Evolutionary conservation across 129 eudicot species (phyloP).

Genomic region (Escallonia herrerae): DNA sequence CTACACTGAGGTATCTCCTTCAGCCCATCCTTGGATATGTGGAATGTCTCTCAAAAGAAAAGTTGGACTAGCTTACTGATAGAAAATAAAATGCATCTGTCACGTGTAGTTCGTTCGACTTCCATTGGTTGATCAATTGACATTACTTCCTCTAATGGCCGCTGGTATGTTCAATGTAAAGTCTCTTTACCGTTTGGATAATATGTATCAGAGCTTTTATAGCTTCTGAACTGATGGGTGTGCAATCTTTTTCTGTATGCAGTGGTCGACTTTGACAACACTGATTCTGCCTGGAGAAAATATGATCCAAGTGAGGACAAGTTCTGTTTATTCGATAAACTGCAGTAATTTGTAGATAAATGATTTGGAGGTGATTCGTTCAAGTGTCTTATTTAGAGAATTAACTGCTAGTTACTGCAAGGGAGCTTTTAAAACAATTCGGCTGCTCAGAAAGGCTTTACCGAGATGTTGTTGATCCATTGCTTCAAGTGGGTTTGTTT

Average conservation of each 20-base stretch:
- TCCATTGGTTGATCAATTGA: slow-evolving; percentile 33
- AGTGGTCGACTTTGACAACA: slow-evolving; percentile 54
- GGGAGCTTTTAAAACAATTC: slow-evolving; percentile 49
- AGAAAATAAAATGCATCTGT: background rate
- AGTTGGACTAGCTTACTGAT: background rate
- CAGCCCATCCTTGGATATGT: background rate
- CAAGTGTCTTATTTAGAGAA: slow-evolving; percentile 10
- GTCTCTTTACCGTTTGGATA: background rate
- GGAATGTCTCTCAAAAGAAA: background rate
- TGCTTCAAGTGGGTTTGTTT: slow-evolving; percentile 54
- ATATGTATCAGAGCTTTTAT: background rate
- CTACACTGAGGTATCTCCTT: slow-evolving; percentile 25
- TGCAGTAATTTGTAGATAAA: no score
- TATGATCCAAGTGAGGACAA: slow-evolving; percentile 38
- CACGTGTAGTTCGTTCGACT: slow-evolving; percentile 33
- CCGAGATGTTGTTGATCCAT: slow-evolving; percentile 35
- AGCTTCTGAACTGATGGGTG: background rate
- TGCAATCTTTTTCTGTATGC: slow-evolving; percentile 12
- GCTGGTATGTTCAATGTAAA: slow-evolving; percentile 25
- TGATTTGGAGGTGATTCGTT: background rate
- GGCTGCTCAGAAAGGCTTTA: slow-evolving; percentile 49
- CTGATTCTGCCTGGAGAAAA: slow-evolving; percentile 44
- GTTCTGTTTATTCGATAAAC: background rate
- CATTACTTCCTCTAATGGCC: slow-evolving; percentile 47
- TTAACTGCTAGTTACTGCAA: slow-evolving; percentile 43